Base-by-base conservation (phyloP, 116 monocot species). In the Dioscorea cayenensis region DNA sequence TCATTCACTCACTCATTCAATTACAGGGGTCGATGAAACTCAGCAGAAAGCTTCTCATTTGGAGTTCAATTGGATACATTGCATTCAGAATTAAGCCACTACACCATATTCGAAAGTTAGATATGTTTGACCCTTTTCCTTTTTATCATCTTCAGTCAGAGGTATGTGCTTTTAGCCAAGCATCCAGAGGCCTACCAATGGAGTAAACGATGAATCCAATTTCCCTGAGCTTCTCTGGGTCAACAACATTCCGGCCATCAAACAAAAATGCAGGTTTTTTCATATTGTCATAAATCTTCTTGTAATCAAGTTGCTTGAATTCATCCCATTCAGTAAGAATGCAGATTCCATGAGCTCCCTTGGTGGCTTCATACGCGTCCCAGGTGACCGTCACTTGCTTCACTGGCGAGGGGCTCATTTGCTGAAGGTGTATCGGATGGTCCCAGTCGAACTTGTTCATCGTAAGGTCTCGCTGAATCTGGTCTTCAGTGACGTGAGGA, bases 161-260 rank as follows among this genome's bases (percentile, higher is more conserved):
- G 92, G 92, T 79, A 86, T 92, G 80, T 86, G 86, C 82, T 89
- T 89, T 89, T 66, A 92, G 82, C 89, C 92, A 92, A 20, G 78
- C 65, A 75, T 92, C 89, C 22, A 92, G 72, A 21, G 92, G 92
- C 89, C 84, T 92, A 6, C 92, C 92, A 16, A 92, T 92, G 0
- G 86, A 84, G 84, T 92, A 89, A 36, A 81, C 81, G 22, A 81
- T 85, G 73, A 85, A 81, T 2, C 85, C 85, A 9, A 81, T 81
- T 59, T 78, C 72, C 62, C 85, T 78, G 5, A 85, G 78, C 76
- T 78, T 78, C 35, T 72, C 81, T 0, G 72, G 68, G 25, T 85
- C 81, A n/a, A 75, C 75, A 14, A 81, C 75, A 72, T 85, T 81
- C 58, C 85, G 72, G 4, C 85, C 81, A 14, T 85, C 81, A 28